These are phyloP conservation scores for Acer yangbiense DNA, from an alignment of 345 rosid species.

Conservation along the genomic window DNA sequence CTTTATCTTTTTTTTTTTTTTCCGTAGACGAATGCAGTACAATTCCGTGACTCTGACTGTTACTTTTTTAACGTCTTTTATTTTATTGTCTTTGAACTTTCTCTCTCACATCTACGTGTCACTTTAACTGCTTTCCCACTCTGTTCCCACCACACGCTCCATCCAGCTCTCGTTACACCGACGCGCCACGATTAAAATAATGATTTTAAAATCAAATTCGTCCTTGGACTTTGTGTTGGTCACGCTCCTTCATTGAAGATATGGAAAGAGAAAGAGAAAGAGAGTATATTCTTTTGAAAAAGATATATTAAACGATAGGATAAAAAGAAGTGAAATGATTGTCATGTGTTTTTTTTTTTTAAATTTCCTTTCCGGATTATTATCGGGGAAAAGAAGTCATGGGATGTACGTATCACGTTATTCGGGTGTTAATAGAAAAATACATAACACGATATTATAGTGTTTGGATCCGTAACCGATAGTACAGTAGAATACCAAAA, in stretches of 20 bases:
- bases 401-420: too few species aligned
- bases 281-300: not conserved
- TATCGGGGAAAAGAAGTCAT: too few species aligned
- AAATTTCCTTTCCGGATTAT: not conserved
- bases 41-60: conserved; percentile 27
- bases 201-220: not conserved
- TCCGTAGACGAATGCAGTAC: conserved; percentile 26
- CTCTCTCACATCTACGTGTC: conserved; percentile 7
- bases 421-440: too few species aligned
- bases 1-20: not conserved
- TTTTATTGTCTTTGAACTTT: not conserved
- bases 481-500: too few species aligned
- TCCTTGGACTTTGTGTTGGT: not conserved
- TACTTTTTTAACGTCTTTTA: not conserved
- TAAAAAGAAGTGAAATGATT: not conserved
- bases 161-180: rapidly evolving
- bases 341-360: too few species aligned
- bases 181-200: not conserved
- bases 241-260: not conserved
- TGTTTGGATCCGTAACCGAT: too few species aligned
- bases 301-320: not conserved
- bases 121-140: not conserved
- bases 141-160: not conserved
- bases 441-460: too few species aligned
- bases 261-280: not conserved